Conservation (phyloP, 176 grass and related monocot genomes). For the Hyparrhenia diplandra region DNA sequence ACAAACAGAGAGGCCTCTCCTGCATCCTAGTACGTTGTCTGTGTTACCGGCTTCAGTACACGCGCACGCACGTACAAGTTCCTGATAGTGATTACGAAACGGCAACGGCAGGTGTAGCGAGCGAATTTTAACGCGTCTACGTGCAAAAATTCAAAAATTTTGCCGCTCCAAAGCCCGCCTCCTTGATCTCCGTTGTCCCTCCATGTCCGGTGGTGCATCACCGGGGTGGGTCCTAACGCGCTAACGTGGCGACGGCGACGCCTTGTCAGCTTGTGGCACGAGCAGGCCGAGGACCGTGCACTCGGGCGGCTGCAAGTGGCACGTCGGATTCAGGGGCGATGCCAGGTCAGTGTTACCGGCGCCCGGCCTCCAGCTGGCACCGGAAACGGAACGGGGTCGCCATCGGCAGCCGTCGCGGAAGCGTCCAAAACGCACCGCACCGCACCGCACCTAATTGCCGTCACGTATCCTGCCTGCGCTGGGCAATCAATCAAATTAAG, state of each 20-base stretch:
- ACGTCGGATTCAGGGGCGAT: conserved; percentile 54
- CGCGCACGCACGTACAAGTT: too few relatives aligned
- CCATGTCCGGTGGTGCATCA: neutral
- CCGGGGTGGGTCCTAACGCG: neutral
- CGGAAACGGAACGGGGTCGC: neutral
- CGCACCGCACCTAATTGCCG: neutral
- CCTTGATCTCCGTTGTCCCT: too few relatives aligned
- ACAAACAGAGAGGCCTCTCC: too few relatives aligned
- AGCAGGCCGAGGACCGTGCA: neutral
- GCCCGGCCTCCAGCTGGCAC: neutral
- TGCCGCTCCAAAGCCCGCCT: too few relatives aligned
- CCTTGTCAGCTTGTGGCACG: conserved; percentile 23
- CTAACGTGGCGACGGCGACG: conserved; percentile 35
- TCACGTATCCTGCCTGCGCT: neutral
- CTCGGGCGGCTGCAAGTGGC: conserved; percentile 28
- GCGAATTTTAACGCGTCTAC: too few relatives aligned
- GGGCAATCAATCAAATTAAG: neutral
- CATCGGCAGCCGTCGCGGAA: conserved; percentile 37
- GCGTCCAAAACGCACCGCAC: conserved; percentile 12
- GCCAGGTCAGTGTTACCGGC: conserved; percentile 48
- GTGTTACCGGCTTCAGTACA: too few relatives aligned
- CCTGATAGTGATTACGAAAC: too few relatives aligned
- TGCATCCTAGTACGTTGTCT: too few relatives aligned
- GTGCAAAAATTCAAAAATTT: too few relatives aligned
- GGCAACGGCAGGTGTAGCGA: too few relatives aligned